Evolutionary conservation across 352 stramenopile species (phyloP).

Genomic region (Phytophthora podocarpi): DNA sequence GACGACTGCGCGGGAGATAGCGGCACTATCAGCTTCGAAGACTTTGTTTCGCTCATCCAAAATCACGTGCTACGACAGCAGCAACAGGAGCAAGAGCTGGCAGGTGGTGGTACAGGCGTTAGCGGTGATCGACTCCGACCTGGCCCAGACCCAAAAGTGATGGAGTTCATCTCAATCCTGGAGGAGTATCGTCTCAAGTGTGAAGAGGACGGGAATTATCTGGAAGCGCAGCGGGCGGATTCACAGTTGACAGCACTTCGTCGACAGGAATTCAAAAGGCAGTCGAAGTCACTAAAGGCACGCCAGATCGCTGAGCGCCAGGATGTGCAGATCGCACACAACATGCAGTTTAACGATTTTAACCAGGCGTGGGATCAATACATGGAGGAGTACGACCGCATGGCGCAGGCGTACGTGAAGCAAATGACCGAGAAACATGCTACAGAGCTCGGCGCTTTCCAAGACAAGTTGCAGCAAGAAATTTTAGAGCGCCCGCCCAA

Average conservation of each 20-base stretch:
- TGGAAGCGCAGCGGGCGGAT: constrained; percentile 91
- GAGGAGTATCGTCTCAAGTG: constrained; percentile 95
- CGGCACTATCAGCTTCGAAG: constrained; percentile 60
- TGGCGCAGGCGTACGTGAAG: constrained; percentile 94
- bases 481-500: constrained; percentile 89
- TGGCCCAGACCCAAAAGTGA: constrained; percentile 90
- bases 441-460: constrained; percentile 84
- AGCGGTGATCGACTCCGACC: constrained; percentile 49
- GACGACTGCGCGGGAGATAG: constrained; percentile 61
- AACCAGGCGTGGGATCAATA: constrained; percentile 95
- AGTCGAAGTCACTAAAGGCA: constrained; percentile 91
- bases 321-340: constrained; percentile 95
- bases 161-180: constrained; percentile 94
- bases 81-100: constrained; percentile 49
- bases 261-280: constrained; percentile 92
- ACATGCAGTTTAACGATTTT: constrained; percentile 96
- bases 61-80: constrained; percentile 34
- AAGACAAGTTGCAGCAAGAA: constrained; percentile 89
- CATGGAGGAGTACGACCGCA: constrained; percentile 94
- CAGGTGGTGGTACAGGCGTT: constrained; percentile 19
- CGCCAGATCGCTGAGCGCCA: constrained; percentile 92
- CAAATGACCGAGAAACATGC: constrained; percentile 94
- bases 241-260: constrained; percentile 87
- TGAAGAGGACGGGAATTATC: constrained; percentile 94
- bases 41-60: constrained; percentile 72